phyloP scores from a whole-genome alignment of 176 grass and related monocot species.

The Carex kokanica region DNA sequence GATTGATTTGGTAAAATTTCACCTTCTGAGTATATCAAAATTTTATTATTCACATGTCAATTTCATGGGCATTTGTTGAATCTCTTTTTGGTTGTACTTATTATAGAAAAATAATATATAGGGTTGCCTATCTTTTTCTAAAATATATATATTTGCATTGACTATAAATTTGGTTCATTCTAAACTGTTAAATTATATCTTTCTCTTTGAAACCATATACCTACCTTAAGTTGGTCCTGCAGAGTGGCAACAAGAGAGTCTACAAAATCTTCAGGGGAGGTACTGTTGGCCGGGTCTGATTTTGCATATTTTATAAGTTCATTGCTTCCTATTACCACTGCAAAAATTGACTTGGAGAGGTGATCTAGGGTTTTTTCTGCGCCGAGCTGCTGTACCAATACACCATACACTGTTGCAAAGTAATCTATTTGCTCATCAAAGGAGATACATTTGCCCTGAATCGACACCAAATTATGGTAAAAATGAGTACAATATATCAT shows the following conservation, averaged over 20 bases:
- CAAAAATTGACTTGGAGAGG: conserved; percentile 61
- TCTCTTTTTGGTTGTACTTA: background rate
- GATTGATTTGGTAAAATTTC: background rate
- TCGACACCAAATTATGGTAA: background rate
- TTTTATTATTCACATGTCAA: background rate
- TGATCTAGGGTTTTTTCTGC: conserved; percentile 25
- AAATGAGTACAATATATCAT: background rate
- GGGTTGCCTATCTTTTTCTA: background rate
- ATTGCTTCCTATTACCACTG: conserved; percentile 81
- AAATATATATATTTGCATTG: background rate
- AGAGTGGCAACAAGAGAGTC: conserved; percentile 45
- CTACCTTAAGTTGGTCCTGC: conserved; percentile 51
- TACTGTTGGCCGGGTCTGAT: conserved; percentile 7
- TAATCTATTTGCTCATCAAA: conserved; percentile 76
- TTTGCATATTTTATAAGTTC: conserved; percentile 71
- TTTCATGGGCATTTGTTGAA: background rate
- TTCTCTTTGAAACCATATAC: background rate
- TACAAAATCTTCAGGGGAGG: conserved; percentile 38
- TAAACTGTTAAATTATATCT: background rate
- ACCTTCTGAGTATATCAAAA: background rate
- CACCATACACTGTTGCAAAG: conserved; percentile 35
- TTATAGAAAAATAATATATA: background rate
- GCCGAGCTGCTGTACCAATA: conserved; percentile 50
- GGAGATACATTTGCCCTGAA: conserved; percentile 54
- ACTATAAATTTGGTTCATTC: background rate